These are phyloP conservation scores for Patellaria atrata DNA, from an alignment of 495 filamentous ascomycete species.

Conservation along the genomic window DNA sequence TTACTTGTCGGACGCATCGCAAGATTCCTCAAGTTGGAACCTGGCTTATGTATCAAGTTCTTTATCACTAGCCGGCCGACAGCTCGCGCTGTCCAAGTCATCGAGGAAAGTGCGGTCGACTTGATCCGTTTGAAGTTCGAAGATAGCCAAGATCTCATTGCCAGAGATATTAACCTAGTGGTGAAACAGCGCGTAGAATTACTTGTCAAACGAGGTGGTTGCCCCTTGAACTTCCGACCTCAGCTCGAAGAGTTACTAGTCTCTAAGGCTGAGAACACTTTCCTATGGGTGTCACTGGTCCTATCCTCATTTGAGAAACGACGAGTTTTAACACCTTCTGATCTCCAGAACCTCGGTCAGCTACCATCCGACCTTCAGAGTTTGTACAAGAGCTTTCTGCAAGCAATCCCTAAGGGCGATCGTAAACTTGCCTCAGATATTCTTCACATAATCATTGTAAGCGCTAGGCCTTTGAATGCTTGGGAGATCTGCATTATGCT, in stretches of 20 bases:
- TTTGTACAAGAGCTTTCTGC: slow-evolving; percentile 6
- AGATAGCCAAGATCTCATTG: slow-evolving; percentile 2
- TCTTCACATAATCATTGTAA: slow-evolving; percentile 7
- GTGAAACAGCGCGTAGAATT: slow-evolving; percentile 3
- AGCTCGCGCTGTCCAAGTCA: too few species aligned
- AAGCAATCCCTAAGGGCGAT: background rate
- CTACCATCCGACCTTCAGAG: slow-evolving; percentile 8
- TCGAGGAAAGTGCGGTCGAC: too few species aligned
- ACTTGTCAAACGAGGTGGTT: slow-evolving; percentile 4
- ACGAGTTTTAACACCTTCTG: slow-evolving; percentile 1
- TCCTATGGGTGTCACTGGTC: slow-evolving; percentile 12
- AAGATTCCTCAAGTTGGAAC: slow-evolving; percentile 3
- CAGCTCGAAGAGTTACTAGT: slow-evolving; percentile 7
- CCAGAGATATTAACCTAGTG: slow-evolving; percentile 10
- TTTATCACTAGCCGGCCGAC: slow-evolving; percentile 13
- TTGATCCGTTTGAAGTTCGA: slow-evolving; percentile 7
- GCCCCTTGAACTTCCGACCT: background rate
- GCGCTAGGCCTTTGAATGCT: slow-evolving; percentile 9
- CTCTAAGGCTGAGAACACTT: slow-evolving; percentile 6
- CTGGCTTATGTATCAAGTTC: slow-evolving; percentile 11
- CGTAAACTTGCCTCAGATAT: slow-evolving; percentile 5
- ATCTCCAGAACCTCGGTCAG: slow-evolving; percentile 5
- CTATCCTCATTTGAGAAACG: slow-evolving; percentile 5
- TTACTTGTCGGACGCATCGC: background rate
- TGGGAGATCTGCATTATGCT: slow-evolving; percentile 6